A percentile compares a stretch with the other conserved stretches of the same genome.
Evolutionary conservation across 805 yeast species (phyloP).

Genomic region (Barnettozyma californica): DNA sequence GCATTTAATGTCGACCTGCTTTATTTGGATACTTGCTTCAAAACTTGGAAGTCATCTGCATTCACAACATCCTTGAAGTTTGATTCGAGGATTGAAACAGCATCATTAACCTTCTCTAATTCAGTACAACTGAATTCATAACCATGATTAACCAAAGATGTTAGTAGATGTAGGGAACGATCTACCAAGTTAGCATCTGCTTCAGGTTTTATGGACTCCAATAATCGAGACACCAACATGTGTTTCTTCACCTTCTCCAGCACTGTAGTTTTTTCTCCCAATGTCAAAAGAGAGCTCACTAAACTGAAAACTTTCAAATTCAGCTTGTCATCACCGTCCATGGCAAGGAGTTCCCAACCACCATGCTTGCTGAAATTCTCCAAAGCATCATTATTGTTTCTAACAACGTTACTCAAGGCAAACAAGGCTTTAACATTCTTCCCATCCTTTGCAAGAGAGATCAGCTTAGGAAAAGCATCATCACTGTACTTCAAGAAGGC

Average conservation of each 20-base stretch:
- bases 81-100: conserved; percentile 34
- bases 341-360: conserved; percentile 51
- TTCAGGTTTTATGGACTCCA: conserved; percentile 22
- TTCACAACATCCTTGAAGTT: conserved; percentile 44
- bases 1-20: conserved; percentile 5
- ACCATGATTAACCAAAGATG: conserved; percentile 38
- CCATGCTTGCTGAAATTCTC: conserved; percentile 45
- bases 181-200: conserved; percentile 47
- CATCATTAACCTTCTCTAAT: conserved; percentile 29
- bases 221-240: conserved; percentile 25
- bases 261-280: conserved; percentile 38
- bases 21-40: conserved; percentile 37
- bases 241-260: conserved; percentile 32
- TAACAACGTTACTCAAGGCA: conserved; percentile 67
- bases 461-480: conserved; percentile 39
- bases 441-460: conserved; percentile 33
- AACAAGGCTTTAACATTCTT: conserved; percentile 62
- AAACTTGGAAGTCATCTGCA: conserved; percentile 46
- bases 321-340: conserved; percentile 31
- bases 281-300: conserved; percentile 53
- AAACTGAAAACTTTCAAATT: conserved; percentile 52
- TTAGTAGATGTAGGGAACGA: conserved; percentile 46
- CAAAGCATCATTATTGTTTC: conserved; percentile 60
- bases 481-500: conserved; percentile 49
- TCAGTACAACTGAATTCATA: conserved; percentile 45